Evolutionary conservation across 2,329 filamentous ascomycete species (phyloP).

Genomic region (Reticulascus tulasneorum): DNA sequence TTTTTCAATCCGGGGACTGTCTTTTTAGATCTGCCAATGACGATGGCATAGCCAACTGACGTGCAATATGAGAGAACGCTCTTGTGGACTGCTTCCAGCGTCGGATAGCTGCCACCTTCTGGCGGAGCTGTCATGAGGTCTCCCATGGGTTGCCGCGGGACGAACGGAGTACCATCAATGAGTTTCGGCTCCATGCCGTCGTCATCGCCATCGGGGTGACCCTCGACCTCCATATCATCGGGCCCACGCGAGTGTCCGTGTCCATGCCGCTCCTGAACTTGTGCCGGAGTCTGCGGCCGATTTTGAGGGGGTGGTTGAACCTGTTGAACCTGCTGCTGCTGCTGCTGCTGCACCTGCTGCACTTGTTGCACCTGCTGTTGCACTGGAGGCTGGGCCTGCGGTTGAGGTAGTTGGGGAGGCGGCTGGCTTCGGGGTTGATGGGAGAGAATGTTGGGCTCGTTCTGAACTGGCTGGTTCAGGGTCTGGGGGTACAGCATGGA

Average conservation of each 20-base stretch:
- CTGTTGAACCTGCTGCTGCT: constrained; percentile 23
- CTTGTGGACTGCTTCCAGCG: constrained; percentile 61
- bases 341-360: constrained; percentile 18
- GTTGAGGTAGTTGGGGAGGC: constrained; percentile 16
- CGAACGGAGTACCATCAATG: constrained; percentile 45
- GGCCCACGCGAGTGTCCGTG: too few species aligned
- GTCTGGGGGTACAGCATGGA: constrained; percentile 32
- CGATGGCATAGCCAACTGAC: constrained; percentile 63
- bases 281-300: constrained; percentile 21
- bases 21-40: constrained; percentile 66
- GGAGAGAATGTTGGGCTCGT: constrained; percentile 8
- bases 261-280: constrained; percentile 35
- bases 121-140: constrained; percentile 60
- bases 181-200: constrained; percentile 46
- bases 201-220: constrained; percentile 39
- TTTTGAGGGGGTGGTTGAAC: constrained; percentile 32
- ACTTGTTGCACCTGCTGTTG: constrained; percentile 26
- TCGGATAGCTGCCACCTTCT: constrained; percentile 60
- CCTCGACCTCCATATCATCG: constrained; percentile 53
- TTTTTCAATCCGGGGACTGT: constrained; percentile 64
- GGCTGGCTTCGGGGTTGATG: constrained; percentile 10
- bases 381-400: constrained; percentile 16
- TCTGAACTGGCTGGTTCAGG: constrained; percentile 23
- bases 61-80: constrained; percentile 62
- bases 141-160: constrained; percentile 52